A percentile compares a stretch with the other conserved stretches of the same genome.
These are phyloP conservation scores for Tremella mesenterica DNA, from an alignment of 768 basidiomycete genomes.

Conservation along the genomic window DNA sequence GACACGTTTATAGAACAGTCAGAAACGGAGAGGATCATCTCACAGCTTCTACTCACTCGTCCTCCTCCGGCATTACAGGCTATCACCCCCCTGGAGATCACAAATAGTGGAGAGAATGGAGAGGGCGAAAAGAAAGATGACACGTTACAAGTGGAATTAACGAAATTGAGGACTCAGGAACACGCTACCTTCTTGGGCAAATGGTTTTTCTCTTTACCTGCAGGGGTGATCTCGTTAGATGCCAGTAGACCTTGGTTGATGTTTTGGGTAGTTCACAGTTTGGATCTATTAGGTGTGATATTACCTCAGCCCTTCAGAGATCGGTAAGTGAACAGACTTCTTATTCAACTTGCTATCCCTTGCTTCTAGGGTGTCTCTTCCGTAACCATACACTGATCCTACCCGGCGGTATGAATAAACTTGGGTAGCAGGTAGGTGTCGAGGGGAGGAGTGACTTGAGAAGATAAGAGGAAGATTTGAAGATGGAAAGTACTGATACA, in stretches of 20 bases:
- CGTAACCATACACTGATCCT: too few relatives aligned
- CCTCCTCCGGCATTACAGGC: constrained; percentile 4
- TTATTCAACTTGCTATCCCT: too few relatives aligned
- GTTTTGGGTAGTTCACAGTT: constrained; percentile 83
- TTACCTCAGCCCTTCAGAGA: constrained; percentile 70
- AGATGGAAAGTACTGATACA: too few relatives aligned
- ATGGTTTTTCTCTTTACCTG: constrained; percentile 68
- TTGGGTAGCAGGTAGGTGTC: neutral
- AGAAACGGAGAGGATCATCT: constrained; percentile 48
- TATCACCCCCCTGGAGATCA: neutral
- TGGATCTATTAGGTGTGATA: constrained; percentile 66
- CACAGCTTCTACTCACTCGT: constrained; percentile 10
- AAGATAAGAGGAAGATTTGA: neutral
- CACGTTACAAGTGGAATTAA: constrained; percentile 35
- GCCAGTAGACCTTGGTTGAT: constrained; percentile 92
- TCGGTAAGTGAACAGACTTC: constrained; percentile 50
- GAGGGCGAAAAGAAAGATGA: neutral
- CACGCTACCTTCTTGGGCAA: constrained; percentile 71
- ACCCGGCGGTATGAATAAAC: too few relatives aligned
- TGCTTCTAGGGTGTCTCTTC: too few relatives aligned
- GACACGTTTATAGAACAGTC: constrained; percentile 62
- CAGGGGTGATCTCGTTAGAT: constrained; percentile 71
- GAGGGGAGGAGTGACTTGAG: too few relatives aligned
- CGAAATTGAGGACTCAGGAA: constrained; percentile 50
- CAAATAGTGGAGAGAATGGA: neutral